Evolutionary conservation across 331 rosid genomes (phyloP), one percentile per base, ranked within the genome.

Genomic region (Erythrophleum ivorense): DNA sequence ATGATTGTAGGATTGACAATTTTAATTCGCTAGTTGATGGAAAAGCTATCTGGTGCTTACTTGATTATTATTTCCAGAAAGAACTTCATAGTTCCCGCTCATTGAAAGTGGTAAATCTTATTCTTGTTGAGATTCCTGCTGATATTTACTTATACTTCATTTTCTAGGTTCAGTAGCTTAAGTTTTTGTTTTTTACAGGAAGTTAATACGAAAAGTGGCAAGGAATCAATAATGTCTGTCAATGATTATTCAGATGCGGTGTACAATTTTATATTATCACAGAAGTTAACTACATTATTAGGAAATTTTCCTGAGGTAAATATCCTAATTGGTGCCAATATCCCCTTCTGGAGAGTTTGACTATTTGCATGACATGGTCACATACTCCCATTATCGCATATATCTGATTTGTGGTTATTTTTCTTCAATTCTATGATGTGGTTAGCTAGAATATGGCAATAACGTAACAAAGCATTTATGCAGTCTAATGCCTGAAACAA

Each of bases 1-100:
- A 95, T 87, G 88, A 82, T 71, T 91, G 92, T 80, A 81, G 75
- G 82, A 62, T 91, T 13, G 90, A 86, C 84, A 86, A 62, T 60
- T 90, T 91, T 74, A 83, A 89, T 36, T 90, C 96, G 46, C 86
- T 95, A 83, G 91, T 90, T 45, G 97, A 93, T 86, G 98, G 98
- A 88, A 95, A 93, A 89, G 97, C 97, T 46, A 87, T 95, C 82
- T 95, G 98, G 98, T 95, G 98, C 90, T 78, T 93, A 81, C 98
- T 95, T 75, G 98, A 95, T 81, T 88, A 91, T 80, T 91, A 95
- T 87, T 93, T 93, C 80, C 93, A 91, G 75, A 91, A 88, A 85
- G 94, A 95, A 85, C 90, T 95, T 84, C 83, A 75, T 70, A 86
- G 87, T 85, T 78, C 95, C 49, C 82, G 88, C 79, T 89, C 91